Base-by-base conservation (phyloP, 768 basidiomycete genomes). In the Tylopilus intermedius region DNA sequence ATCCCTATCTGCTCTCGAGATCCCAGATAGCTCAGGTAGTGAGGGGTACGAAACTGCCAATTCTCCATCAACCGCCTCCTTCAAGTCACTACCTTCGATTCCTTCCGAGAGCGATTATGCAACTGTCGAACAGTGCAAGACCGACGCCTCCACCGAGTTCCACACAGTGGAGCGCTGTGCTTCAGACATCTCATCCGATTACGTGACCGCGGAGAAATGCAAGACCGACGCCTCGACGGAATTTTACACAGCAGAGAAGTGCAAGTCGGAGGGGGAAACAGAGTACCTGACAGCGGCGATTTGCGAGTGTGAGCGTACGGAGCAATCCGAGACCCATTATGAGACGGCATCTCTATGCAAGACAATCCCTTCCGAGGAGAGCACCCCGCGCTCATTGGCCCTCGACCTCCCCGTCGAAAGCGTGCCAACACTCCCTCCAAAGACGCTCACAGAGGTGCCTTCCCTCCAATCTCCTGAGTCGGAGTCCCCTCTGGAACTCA, bases 81-180 rank as follows among this genome's bases (percentile, higher is more conserved):
- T 79, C 65, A 73, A 72, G 51, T 83, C 82, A 5, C 66, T 83
- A 50, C 81, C 82, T 1, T 79, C 78, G 4, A 83, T 83, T 55
- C 82, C 82, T 11, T 82, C 79, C 1, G 74, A 77, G 47, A 76
- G 74, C 0, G 76, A 76, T 44, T 79, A 69, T 48, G 61, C 58
- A 35, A 77, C 78, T 1, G 72, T 69, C n/a, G 72, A 74, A 33
- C 56, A 67, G 30, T 79, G 77, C 56, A 72, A 58, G 63, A 74
- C 76, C 6, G 73, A 76, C 29, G 64, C 63, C 3, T 62, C 73
- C 26, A 72, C 75, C 3, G 73, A 77, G 45, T 86, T 79, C 62
- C 65, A 70, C 13, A 83, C 81, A 11, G 81, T 69, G 42, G 67
- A 75, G 8, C 67, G 72, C 3, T 79, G 78, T 52, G 37, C 58